Evolutionary conservation across 2,329 filamentous ascomycete species (phyloP).

Genomic region (Domatiomyces globalis): DNA sequence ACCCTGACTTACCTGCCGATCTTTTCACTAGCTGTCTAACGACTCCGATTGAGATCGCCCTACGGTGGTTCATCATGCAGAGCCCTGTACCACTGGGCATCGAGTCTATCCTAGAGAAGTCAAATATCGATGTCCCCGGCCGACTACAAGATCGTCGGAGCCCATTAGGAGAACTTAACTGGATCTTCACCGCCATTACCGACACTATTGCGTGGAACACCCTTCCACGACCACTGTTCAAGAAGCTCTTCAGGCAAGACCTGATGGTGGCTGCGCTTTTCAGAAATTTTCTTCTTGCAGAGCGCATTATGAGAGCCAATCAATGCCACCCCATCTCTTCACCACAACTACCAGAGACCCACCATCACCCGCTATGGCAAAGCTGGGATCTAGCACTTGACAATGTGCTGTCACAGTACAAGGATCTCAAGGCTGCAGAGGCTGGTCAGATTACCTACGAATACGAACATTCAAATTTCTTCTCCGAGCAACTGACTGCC

Average conservation of each 20-base stretch:
- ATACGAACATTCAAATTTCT: constrained; percentile 90
- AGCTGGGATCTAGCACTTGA: constrained; percentile 97
- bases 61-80: constrained; percentile 91
- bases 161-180: constrained; percentile 89
- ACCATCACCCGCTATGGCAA: constrained; percentile 87
- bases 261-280: constrained; percentile 98
- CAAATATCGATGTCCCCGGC: constrained; percentile 56
- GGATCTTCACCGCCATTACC: constrained; percentile 98
- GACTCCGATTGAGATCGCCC: constrained; percentile 91
- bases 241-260: constrained; percentile 93
- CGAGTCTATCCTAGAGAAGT: constrained; percentile 64
- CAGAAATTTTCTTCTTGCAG: constrained; percentile 85
- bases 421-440: constrained; percentile 64
- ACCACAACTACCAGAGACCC: constrained; percentile 82
- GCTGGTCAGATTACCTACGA: constrained; percentile 65
- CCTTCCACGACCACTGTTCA: constrained; percentile 75
- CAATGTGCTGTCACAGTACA: constrained; percentile 80
- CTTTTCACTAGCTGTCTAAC: constrained; percentile 93
- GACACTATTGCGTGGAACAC: constrained; percentile 99
- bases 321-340: constrained; percentile 90
- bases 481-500: constrained; percentile 89
- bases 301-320: constrained; percentile 91
- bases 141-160: constrained; percentile 85
- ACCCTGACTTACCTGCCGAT: constrained; percentile 82
- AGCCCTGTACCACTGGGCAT: constrained; percentile 59